Evolutionary conservation across 2,329 filamentous ascomycete species (phyloP), one percentile per base, ranked within the genome.

Genomic region (Talaromyces pinophilus): DNA sequence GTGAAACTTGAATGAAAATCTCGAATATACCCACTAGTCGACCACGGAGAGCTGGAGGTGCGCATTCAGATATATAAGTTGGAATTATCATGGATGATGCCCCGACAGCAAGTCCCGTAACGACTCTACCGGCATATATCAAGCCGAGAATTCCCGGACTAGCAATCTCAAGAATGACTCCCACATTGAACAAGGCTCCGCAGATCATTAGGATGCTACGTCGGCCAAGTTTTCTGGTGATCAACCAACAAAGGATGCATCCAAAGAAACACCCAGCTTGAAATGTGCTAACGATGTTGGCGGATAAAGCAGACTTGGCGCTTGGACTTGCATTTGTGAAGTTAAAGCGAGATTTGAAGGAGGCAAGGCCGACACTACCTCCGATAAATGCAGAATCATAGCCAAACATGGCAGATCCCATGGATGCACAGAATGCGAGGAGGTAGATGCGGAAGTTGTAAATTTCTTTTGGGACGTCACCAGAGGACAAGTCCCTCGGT

Each of bases 81-180:
- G 86, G 86, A 3, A 84, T 85, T 64, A 88, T 82, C 81, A 87
- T 87, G 42, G 83, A 84, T 46, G 83, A 82, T 60, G 79, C 81
- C 17, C 80, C 80, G 40, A 82, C 77, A 15, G 78, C 80, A 15
- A 88, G 73, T 50, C 86, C 86, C 64, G 83, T 83, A 30, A 87
- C 76, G 57, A 88, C 82, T 65, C 80, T 78, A 19, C 89, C 89
- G 68, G 89, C 81, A 71, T 90, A 92, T 81, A 92, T 88, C 70
- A 83, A 80, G 13, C 84, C 79, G 42, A 91, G 76, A 59, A 85
- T 82, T 5, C 88, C 89, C 46, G 80, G 82, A n/a, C 87, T 86
- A 7, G 83, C 81, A 59, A 59, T 48, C 28, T 92, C 89, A 72
- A 92, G 83, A 61, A 90, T 74, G 59, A 88, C 86, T 52, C 90